Conservation (phyloP, 1,284 basidiomycete genomes). For the Ustilago hordei region DNA sequence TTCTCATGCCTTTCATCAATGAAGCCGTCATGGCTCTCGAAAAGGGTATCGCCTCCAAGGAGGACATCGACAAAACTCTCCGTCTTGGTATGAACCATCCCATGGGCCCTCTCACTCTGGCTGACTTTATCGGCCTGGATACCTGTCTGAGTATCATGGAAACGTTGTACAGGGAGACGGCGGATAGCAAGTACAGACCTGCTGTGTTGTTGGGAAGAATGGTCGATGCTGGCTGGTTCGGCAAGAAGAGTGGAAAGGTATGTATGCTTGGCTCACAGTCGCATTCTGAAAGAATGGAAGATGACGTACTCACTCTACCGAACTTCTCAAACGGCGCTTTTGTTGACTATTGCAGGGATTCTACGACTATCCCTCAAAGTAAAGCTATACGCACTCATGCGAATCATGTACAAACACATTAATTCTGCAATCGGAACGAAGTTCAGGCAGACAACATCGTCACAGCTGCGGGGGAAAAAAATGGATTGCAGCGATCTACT, state of each 20-base stretch:
- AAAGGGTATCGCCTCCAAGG: constrained; percentile 88
- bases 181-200: constrained; percentile 97
- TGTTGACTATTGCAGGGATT: constrained; percentile 48
- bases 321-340: not conserved
- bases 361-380: constrained; percentile 62
- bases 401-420: not conserved
- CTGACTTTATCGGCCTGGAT: constrained; percentile 84
- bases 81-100: constrained; percentile 95
- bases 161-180: constrained; percentile 76
- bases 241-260: constrained; percentile 78
- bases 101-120: constrained; percentile 77
- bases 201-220: constrained; percentile 88
- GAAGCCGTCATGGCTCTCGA: constrained; percentile 92
- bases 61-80: constrained; percentile 94
- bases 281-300: not conserved
- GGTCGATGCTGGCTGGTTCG: constrained; percentile 95
- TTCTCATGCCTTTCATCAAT: constrained; percentile 92
- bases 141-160: constrained; percentile 74
- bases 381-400: not conserved
- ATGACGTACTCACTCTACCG: not conserved
- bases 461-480: not conserved
- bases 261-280: constrained; percentile 7
- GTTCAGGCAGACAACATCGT: not conserved
- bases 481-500: not conserved
- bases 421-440: not conserved